Base-by-base conservation (phyloP, 352 stramenopile genomes). In the Globisporangium canariense region DNA sequence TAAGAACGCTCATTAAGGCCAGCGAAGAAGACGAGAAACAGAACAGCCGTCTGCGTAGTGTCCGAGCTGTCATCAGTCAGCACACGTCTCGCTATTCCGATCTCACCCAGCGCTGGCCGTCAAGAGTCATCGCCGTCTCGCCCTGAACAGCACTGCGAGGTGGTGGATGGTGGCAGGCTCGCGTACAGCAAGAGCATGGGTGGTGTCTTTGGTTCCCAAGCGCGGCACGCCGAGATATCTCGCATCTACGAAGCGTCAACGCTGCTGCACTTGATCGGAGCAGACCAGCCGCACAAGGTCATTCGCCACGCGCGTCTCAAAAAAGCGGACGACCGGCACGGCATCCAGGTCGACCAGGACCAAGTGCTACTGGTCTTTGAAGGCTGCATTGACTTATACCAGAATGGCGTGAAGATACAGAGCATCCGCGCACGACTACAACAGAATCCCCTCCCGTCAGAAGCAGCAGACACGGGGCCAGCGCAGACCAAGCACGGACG, bases 231-330 rank as follows among this genome's bases (percentile, higher is more conserved):
- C 28, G 76, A 88, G 62, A 66, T 89, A 62, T 60, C 66, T 14
- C 64, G 64, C 22, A 63, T 91, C 13, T 91, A 86, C 52, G 78
- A 89, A 18, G 67, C 64, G 7, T 88, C 78, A 28, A 85, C 81
- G 20, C 77, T 91, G 46, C 67, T 91, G 51, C 77, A 86, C 40
- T 70, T 91, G 40, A 85, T 91, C 45, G 78, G 78, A 16, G 66
- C 68, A 13, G 77, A 88, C 40, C 73, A 76, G 18, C 70, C 69
- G 34, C 72, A 89, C 41, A 67, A 72, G n/a, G 75, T 89, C 20
- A 73, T 87, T 30, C 64, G 64, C 11, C 58, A 83, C 54, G 77
- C 81, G 1, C 75, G 75, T n/a, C 61, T 91, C 25, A 74, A 75
- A 46, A 76, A 73, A 60, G 71, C 68, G 0, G 76, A 88, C 13